phyloP scores from a whole-genome alignment of 2,329 filamentous ascomycete genomes.

The Waltergamsia citrina region DNA sequence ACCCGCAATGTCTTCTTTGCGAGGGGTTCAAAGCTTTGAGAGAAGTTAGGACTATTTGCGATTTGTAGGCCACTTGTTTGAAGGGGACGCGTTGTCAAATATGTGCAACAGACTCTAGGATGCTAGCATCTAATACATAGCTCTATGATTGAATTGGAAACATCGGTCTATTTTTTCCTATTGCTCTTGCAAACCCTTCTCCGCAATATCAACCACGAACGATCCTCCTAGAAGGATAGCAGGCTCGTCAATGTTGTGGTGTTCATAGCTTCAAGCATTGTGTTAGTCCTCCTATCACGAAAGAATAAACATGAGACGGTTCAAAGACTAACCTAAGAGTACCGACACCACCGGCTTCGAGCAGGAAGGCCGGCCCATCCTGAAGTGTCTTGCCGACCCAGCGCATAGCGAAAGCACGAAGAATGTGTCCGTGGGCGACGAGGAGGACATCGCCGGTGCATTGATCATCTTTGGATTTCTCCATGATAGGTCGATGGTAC shows the following conservation, averaged over 20 bases:
- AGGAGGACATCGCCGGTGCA: constrained; percentile 37
- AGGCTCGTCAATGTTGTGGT: constrained; percentile 68
- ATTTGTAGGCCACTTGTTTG: too few species aligned
- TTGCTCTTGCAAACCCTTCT: too few species aligned
- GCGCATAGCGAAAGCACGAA: constrained; percentile 78
- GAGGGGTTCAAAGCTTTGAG: constrained; percentile 30
- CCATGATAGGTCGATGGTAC: constrained; percentile 55
- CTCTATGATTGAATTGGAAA: too few species aligned
- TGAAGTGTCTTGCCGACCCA: constrained; percentile 69
- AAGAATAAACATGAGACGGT: not conserved
- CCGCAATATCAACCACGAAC: constrained; percentile 41
- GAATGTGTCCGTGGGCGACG: constrained; percentile 84
- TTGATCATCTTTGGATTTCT: constrained; percentile 32
- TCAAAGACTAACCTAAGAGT: constrained; percentile 54
- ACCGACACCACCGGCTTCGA: constrained; percentile 84
- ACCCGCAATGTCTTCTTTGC: constrained; percentile 37
- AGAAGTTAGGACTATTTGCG: too few species aligned
- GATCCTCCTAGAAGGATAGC: constrained; percentile 70
- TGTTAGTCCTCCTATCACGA: not conserved
- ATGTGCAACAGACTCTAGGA: too few species aligned
- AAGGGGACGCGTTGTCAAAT: too few species aligned
- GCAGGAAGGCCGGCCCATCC: constrained; percentile 67
- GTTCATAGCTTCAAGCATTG: constrained; percentile 55
- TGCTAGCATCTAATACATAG: not conserved
- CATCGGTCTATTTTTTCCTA: too few species aligned